phyloP scores from a whole-genome alignment of 1,284 basidiomycete genomes.

The Malassezia nana region DNA sequence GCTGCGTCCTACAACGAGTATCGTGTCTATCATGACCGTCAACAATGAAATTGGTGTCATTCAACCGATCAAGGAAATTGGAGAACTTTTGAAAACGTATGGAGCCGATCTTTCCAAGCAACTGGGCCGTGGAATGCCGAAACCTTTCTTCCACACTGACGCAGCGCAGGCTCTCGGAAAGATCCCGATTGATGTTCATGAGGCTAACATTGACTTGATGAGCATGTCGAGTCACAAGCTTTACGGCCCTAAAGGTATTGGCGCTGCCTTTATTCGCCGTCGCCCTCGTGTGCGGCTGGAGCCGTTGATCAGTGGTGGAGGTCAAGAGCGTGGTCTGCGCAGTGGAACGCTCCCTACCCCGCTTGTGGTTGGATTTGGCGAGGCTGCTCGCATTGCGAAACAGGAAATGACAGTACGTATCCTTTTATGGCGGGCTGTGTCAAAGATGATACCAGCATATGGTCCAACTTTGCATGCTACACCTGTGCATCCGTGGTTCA shows the following conservation, averaged over 20 bases:
- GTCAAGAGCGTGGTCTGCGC: conserved; percentile 89
- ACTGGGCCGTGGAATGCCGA: conserved; percentile 51
- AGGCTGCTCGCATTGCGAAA: conserved; percentile 83
- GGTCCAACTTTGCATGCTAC: conserved; percentile 14
- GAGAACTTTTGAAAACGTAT: conserved; percentile 58
- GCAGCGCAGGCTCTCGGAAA: conserved; percentile 84
- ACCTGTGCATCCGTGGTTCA: neutral
- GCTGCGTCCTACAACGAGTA: conserved; percentile 69
- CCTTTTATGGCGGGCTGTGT: neutral
- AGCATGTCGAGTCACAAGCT: conserved; percentile 95
- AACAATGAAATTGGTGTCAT: conserved; percentile 99
- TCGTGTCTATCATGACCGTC: conserved; percentile 94
- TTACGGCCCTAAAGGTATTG: conserved; percentile 95
- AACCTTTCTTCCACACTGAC: conserved; percentile 89
- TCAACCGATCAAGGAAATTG: conserved; percentile 92
- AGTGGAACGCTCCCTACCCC: conserved; percentile 88
- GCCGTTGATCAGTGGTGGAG: conserved; percentile 88
- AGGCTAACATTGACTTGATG: conserved; percentile 88
- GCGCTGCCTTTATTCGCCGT: conserved; percentile 85
- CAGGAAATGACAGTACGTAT: conserved; percentile 69
- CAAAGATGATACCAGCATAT: conserved; percentile 15
- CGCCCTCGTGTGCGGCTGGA: conserved; percentile 87
- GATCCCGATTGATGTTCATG: conserved; percentile 66
- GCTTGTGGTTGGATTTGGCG: conserved; percentile 83
- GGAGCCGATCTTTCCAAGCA: conserved; percentile 60